phyloP scores from a whole-genome alignment of 345 rosid genomes.

The Draba incana region DNA sequence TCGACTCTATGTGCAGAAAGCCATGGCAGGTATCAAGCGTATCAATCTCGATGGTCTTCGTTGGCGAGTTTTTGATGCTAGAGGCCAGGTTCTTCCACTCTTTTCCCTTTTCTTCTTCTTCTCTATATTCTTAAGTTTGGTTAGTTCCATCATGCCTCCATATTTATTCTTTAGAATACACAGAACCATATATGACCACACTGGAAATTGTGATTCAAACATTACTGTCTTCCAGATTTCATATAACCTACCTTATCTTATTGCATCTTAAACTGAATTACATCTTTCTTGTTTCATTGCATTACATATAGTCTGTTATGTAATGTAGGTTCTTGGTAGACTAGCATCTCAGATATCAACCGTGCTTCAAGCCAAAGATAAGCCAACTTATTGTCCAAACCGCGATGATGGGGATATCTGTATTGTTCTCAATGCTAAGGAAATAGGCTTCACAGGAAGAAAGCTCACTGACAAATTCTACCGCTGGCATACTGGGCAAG shows the following conservation, averaged over 20 bases:
- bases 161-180: not conserved
- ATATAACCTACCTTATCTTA: not conserved
- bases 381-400: constrained; percentile 88
- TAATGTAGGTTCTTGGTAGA: constrained; percentile 93
- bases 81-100: constrained; percentile 71
- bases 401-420: constrained; percentile 97
- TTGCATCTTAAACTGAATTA: not conserved
- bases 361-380: constrained; percentile 94
- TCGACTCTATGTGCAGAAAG: constrained; percentile 63
- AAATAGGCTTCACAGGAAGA: constrained; percentile 80
- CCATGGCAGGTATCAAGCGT: constrained; percentile 87
- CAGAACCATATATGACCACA: not conserved
- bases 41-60: constrained; percentile 91
- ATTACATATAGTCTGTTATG: too few species aligned
- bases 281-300: not conserved
- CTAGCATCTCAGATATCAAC: constrained; percentile 93
- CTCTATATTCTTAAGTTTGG: not conserved
- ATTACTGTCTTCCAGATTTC: too few species aligned
- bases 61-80: constrained; percentile 98
- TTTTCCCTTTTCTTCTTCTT: not conserved
- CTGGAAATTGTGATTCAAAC: too few species aligned
- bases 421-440: constrained; percentile 96
- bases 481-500: constrained; percentile 95
- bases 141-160: not conserved
- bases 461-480: constrained; percentile 92